Evolutionary conservation across 1,284 basidiomycete genomes (phyloP).

Genomic region (Sanguinoderma infundibulare): DNA sequence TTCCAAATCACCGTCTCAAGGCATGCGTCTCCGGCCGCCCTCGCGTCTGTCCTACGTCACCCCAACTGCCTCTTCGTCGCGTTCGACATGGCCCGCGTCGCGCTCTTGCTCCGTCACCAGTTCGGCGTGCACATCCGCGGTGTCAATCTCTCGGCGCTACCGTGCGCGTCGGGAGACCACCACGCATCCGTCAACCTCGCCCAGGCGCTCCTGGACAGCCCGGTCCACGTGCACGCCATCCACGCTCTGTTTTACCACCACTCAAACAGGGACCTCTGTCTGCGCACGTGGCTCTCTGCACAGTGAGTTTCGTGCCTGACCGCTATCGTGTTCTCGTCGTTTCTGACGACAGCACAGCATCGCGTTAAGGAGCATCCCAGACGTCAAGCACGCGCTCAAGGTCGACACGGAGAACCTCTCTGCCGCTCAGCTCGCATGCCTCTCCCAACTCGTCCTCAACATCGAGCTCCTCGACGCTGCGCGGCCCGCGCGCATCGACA

Average conservation of each 20-base stretch:
- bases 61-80: conserved; percentile 5
- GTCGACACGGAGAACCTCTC: conserved; percentile 4
- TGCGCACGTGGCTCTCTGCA: conserved; percentile 15
- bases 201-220: neutral
- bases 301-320: conserved; percentile 3
- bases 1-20: neutral
- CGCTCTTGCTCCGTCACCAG: conserved; percentile 11
- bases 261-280: conserved; percentile 10
- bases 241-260: conserved; percentile 9
- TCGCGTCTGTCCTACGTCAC: neutral
- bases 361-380: neutral
- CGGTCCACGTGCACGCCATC: neutral
- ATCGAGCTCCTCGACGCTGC: conserved; percentile 25
- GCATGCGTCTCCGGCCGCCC: neutral
- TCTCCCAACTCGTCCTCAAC: conserved; percentile 27
- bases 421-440: conserved; percentile 17
- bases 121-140: conserved; percentile 2
- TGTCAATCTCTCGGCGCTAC: conserved; percentile 6
- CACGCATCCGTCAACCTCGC: neutral
- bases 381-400: neutral
- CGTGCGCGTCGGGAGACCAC: neutral
- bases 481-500: conserved; percentile 31
- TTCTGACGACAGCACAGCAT: no score
- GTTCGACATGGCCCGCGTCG: conserved; percentile 4
- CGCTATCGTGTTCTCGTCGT: neutral